Evolutionary conservation across 179 eudicot genomes (phyloP).

Genomic region (Amaranthus tricolor): DNA sequence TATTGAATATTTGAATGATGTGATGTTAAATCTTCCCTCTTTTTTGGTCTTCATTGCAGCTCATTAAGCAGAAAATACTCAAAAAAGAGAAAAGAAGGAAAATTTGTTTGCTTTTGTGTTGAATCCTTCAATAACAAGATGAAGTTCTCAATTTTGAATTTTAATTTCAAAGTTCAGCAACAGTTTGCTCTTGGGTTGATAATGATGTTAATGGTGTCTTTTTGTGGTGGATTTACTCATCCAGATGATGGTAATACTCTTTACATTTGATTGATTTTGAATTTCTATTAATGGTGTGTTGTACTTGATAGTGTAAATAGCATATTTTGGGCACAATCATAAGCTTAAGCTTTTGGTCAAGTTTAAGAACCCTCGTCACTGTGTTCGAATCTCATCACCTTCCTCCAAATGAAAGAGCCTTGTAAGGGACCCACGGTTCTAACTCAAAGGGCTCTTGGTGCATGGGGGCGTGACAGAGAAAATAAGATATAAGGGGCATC

Average conservation of each 20-base stretch:
- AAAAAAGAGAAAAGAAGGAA: constrained; percentile 1
- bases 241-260: constrained; percentile 69
- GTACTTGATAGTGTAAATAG: no score
- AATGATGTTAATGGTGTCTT: constrained; percentile 32
- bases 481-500: no score
- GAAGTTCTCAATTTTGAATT: constrained; percentile 33
- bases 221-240: constrained; percentile 55
- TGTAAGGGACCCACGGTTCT: no score
- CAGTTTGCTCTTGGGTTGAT: constrained; percentile 40
- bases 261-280: neutral
- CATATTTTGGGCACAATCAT: no score
- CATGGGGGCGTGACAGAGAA: no score
- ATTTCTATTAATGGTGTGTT: neutral
- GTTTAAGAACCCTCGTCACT: no score
- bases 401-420: no score
- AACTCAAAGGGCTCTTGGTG: no score
- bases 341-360: no score
- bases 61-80: constrained; percentile 1
- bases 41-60: constrained; percentile 16
- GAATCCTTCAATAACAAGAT: constrained; percentile 21
- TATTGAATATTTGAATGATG: constrained; percentile 6
- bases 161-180: constrained; percentile 21
- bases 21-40: neutral
- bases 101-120: neutral
- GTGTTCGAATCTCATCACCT: no score